A percentile compares a stretch with the other conserved stretches of the same genome.
Evolutionary conservation across 306 rosid species (phyloP).

Genomic region (Mucuna pruriens): DNA sequence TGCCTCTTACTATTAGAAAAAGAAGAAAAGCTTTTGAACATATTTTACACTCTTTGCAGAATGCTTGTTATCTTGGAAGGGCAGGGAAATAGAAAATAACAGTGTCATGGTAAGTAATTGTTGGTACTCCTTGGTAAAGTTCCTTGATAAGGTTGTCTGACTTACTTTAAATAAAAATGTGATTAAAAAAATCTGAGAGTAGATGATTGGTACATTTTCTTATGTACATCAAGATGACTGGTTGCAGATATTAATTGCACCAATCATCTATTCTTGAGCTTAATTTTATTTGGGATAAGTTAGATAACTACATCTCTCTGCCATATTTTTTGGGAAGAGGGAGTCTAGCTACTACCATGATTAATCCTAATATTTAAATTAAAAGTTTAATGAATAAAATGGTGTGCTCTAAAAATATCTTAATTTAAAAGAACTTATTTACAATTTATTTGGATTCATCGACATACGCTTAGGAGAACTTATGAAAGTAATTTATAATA

Average conservation of each 20-base stretch:
- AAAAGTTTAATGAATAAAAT: neutral
- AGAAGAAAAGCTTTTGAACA: neutral
- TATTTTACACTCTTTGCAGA: slow-evolving; percentile 47
- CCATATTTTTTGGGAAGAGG: neutral
- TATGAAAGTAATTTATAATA: neutral
- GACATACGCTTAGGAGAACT: too few relatives aligned
- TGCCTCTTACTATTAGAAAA: neutral
- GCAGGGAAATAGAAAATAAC: slow-evolving; percentile 52
- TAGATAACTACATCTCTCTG: too few relatives aligned
- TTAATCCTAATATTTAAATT: neutral
- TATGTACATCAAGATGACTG: too few relatives aligned
- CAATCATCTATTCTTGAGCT: too few relatives aligned
- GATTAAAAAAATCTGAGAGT: too few relatives aligned
- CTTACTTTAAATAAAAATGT: too few relatives aligned
- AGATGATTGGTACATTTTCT: too few relatives aligned
- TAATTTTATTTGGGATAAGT: too few relatives aligned
- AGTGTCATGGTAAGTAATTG: slow-evolving; percentile 59
- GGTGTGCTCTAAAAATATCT: neutral
- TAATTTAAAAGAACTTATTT: neutral
- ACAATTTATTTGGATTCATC: too few relatives aligned
- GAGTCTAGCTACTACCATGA: neutral
- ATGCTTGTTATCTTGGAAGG: slow-evolving; percentile 69
- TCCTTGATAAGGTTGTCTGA: too few relatives aligned
- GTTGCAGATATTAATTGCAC: too few relatives aligned
- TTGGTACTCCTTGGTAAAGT: neutral